Base-by-base conservation (phyloP, 805 yeast genomes). In the Yarrowia bubula region DNA sequence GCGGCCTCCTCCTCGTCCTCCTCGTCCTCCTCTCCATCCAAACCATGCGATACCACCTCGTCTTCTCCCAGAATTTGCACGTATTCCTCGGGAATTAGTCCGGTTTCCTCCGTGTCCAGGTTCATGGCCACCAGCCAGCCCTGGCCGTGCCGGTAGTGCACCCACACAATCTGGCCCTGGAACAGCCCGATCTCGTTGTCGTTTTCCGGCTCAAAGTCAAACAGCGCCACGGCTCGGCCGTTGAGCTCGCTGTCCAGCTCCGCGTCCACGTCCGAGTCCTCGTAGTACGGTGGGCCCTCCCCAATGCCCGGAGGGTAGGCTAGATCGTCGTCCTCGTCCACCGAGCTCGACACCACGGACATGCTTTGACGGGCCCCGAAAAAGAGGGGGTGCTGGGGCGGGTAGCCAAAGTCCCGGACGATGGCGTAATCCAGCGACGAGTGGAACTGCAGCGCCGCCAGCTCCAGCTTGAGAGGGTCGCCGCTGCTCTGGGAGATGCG, bases 111-210 rank as follows among this genome's bases (percentile, higher is more conserved):
- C 2, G 88, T 81, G 32, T 72, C 80, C 0, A 90, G 87, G 71
- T 91, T 92, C 67, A 81, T 81, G 0, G 98, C 98, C 61, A 95
- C 98, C 3, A 95, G 81, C 99, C 99, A 95, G 8, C 99, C 99
- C 74, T 93, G 98, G 31, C 98, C 98, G 74, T 93, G 97, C 66
- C 96, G 84, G 75, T 92, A 93, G 66, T 88, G 85, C 35, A 95
- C 88, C 84, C 92, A 87, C 1, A 95, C 84, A 13, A 84, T 75
- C 75, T 95, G 98, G 39, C 97, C 96, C 70, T 88, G 96, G 13
- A 72, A 76, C 37, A 95, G 77, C 10, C 82, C 84, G 50, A 92
- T 84, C 72, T 95, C 99, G 75, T 95, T 95, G 70, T 91, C 97
- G 75, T 95, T 95, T 74, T 95, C 98, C 0, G 98, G 97, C 47